Evolutionary conservation across 208 protist genomes (phyloP).

Genomic region (Leishmania major): DNA sequence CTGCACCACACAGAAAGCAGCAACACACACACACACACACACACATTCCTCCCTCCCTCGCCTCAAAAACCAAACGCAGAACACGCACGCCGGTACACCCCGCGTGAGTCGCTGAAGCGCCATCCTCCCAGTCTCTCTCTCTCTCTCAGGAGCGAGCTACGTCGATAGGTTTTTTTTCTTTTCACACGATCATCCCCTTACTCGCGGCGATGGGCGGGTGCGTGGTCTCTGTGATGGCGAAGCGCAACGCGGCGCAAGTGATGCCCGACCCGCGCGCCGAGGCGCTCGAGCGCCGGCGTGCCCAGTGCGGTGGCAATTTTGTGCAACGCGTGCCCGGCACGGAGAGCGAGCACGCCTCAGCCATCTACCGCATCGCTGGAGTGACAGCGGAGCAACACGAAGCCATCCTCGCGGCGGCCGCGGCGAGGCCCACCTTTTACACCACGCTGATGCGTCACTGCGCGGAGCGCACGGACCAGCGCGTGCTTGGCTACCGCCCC

Average conservation of each 20-base stretch:
- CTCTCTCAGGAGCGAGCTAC: not conserved
- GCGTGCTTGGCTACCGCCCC: slow-evolving; percentile 48
- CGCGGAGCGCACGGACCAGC: slow-evolving; percentile 16
- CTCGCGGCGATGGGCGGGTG: slow-evolving; percentile 46
- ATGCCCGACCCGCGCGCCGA: slow-evolving; percentile 29
- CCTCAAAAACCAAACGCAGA: not conserved
- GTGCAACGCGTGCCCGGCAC: slow-evolving; percentile 44
- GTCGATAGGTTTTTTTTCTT: not conserved
- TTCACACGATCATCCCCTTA: not conserved
- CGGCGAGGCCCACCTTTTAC: slow-evolving; percentile 23
- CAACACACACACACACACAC: not conserved
- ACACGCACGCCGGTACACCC: not conserved
- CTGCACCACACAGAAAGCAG: not conserved
- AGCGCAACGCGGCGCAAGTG: slow-evolving; percentile 27
- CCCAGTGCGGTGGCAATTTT: slow-evolving; percentile 30
- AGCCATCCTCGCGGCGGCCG: slow-evolving; percentile 12
- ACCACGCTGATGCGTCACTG: slow-evolving; percentile 25
- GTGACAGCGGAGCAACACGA: slow-evolving; percentile 22
- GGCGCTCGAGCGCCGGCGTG: slow-evolving; percentile 20
- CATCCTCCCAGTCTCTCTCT: not conserved
- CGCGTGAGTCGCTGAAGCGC: not conserved
- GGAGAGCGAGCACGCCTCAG: slow-evolving; percentile 46
- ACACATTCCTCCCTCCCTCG: too few relatives aligned
- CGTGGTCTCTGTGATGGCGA: slow-evolving; percentile 47
- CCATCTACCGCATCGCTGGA: slow-evolving; percentile 54